phyloP scores from a whole-genome alignment of 176 grass and related monocot genomes.

The Bonia amplexicaulis region DNA sequence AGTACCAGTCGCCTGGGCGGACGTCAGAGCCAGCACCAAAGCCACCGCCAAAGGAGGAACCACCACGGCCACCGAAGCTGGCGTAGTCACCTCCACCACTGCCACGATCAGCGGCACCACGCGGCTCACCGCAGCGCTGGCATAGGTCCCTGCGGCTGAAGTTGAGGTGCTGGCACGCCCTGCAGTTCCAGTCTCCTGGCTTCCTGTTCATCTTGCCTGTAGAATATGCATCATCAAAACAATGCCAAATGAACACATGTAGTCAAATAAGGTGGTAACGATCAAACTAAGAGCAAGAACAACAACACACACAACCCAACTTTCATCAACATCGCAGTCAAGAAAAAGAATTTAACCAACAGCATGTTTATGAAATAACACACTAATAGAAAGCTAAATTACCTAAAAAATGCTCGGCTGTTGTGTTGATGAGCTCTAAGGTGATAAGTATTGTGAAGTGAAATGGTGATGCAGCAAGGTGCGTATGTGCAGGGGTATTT shows the following conservation, averaged over 20 bases:
- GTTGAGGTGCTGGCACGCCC: slow-evolving; percentile 96
- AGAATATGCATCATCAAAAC: slow-evolving; percentile 15
- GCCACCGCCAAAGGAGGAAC: slow-evolving; percentile 52
- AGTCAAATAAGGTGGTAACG: background rate
- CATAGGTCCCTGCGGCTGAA: slow-evolving; percentile 88
- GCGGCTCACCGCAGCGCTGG: slow-evolving; percentile 73
- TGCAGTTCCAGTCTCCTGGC: slow-evolving; percentile 98
- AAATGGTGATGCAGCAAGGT: slow-evolving; percentile 41
- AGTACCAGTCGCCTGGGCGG: slow-evolving; percentile 95
- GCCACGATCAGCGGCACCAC: slow-evolving; percentile 52
- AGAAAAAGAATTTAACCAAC: slow-evolving; percentile 24
- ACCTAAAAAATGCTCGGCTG: slow-evolving; percentile 27
- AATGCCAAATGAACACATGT: background rate
- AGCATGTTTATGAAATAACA: background rate
- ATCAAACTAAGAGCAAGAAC: slow-evolving; percentile 7
- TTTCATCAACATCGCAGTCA: background rate
- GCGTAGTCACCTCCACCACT: slow-evolving; percentile 49
- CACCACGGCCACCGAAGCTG: slow-evolving; percentile 61
- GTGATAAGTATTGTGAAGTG: slow-evolving; percentile 4
- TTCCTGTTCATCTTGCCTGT: slow-evolving; percentile 93
- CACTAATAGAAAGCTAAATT: slow-evolving; percentile 10
- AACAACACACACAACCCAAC: background rate
- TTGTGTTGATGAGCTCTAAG: slow-evolving; percentile 20
- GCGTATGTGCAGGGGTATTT: slow-evolving; percentile 47
- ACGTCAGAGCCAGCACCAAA: slow-evolving; percentile 70